Conservation (phyloP, 257 asterid species). For the Lantana camara region DNA sequence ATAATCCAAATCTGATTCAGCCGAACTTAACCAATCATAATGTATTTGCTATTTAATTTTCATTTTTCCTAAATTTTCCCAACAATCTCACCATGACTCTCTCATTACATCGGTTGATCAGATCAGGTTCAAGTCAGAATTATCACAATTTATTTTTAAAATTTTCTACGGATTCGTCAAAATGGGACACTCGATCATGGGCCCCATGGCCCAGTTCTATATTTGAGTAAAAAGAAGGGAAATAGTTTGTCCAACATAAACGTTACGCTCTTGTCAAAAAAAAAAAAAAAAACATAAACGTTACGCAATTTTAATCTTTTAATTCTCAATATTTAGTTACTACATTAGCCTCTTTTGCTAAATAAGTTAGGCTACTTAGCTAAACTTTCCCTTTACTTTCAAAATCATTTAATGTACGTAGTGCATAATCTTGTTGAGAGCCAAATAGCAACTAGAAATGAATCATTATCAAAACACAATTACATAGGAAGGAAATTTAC, state of each 20-base stretch:
- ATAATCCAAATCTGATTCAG: too few relatives aligned
- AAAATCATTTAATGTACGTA: background rate
- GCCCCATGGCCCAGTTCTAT: too few relatives aligned
- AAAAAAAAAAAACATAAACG: background rate
- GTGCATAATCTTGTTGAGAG: background rate
- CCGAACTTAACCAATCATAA: too few relatives aligned
- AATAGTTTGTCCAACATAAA: background rate
- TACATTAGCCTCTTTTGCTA: background rate
- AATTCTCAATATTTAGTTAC: background rate
- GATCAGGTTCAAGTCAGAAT: too few relatives aligned
- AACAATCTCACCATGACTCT: too few relatives aligned
- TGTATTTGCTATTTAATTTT: too few relatives aligned
- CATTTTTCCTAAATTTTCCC: too few relatives aligned
- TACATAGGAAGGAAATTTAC: background rate
- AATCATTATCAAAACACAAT: background rate
- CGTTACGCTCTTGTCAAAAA: too few relatives aligned
- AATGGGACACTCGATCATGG: too few relatives aligned
- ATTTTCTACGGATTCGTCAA: too few relatives aligned
- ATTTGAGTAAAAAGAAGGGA: background rate
- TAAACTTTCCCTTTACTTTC: background rate
- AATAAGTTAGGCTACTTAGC: background rate
- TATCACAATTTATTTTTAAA: too few relatives aligned
- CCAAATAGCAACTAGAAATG: background rate
- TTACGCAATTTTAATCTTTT: background rate
- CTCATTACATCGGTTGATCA: too few relatives aligned